These are phyloP conservation scores for Fraxinus anomala DNA, from an alignment of 257 asterid genomes.

Conservation along the genomic window DNA sequence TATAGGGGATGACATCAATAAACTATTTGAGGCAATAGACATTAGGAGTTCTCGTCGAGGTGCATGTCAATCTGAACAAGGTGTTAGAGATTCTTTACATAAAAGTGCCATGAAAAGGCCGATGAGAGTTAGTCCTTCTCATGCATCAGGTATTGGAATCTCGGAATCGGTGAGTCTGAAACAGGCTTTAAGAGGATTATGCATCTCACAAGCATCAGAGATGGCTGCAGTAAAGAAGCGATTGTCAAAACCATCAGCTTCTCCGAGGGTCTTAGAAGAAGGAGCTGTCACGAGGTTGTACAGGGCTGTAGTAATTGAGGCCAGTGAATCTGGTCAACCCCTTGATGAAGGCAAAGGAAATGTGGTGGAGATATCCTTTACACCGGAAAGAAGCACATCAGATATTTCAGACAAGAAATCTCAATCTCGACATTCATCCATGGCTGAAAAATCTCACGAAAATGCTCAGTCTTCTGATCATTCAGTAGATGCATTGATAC, in stretches of 20 bases:
- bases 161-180: constrained; percentile 74
- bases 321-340: constrained; percentile 36
- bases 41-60: constrained; percentile 44
- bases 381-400: constrained; percentile 51
- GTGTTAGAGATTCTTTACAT: constrained; percentile 34
- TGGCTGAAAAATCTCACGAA: constrained; percentile 22
- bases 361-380: constrained; percentile 57
- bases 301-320: constrained; percentile 42
- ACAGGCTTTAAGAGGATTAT: constrained; percentile 91
- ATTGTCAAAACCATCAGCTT: constrained; percentile 46
- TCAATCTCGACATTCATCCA: constrained; percentile 31
- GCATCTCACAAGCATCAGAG: constrained; percentile 96
- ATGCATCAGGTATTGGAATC: constrained; percentile 63
- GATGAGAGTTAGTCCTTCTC: constrained; percentile 55
- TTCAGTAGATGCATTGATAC: constrained; percentile 16
- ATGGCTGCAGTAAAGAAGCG: constrained; percentile 87
- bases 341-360: constrained; percentile 39
- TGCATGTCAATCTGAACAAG: constrained; percentile 34
- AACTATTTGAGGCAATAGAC: constrained; percentile 74
- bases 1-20: constrained; percentile 68
- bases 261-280: constrained; percentile 44
- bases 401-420: constrained; percentile 31
- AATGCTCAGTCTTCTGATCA: constrained; percentile 29
- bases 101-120: constrained; percentile 91
- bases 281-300: constrained; percentile 52